Conservation (phyloP, 345 rosid species). For the Arabis hirsuta region DNA sequence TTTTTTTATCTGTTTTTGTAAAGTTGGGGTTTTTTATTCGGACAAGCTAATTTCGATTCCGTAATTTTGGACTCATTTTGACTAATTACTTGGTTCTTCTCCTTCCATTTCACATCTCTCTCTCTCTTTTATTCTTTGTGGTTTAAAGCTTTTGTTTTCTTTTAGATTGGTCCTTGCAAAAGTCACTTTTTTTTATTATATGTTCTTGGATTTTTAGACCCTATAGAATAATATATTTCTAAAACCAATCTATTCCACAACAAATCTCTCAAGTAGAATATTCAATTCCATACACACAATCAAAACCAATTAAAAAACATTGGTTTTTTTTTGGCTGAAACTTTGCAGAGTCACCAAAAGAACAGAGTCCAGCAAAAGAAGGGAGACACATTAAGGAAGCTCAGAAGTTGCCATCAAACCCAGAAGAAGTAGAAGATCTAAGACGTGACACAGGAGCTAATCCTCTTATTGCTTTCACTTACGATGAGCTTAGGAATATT, state of each 20-base stretch:
- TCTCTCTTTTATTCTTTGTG: neutral
- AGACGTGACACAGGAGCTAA: constrained; percentile 80
- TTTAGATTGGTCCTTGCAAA: constrained; percentile 24
- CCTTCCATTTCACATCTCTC: neutral
- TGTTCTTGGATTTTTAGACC: constrained; percentile 18
- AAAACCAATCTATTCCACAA: constrained; percentile 10
- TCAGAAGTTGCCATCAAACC: constrained; percentile 81
- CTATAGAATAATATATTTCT: constrained; percentile 9
- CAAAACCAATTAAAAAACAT: neutral
- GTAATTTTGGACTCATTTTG: constrained; percentile 23
- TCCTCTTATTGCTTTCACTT: constrained; percentile 84
- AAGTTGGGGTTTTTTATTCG: constrained; percentile 9
- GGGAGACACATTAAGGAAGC: constrained; percentile 48
- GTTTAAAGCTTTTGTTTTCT: constrained; percentile 32
- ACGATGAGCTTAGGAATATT: constrained; percentile 70
- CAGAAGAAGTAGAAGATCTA: constrained; percentile 92
- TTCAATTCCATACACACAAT: neutral
- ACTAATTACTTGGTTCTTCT: constrained; percentile 7
- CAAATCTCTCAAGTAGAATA: constrained; percentile 6
- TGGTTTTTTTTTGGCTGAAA: constrained; percentile 18
- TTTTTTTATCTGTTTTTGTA: neutral
- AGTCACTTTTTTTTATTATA: constrained; percentile 14
- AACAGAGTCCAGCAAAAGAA: constrained; percentile 48
- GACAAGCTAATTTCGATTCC: constrained; percentile 1
- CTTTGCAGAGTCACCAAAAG: constrained; percentile 66